Evolutionary conservation across 176 grass and related monocot species (phyloP).

Genomic region (Musa beccarii): DNA sequence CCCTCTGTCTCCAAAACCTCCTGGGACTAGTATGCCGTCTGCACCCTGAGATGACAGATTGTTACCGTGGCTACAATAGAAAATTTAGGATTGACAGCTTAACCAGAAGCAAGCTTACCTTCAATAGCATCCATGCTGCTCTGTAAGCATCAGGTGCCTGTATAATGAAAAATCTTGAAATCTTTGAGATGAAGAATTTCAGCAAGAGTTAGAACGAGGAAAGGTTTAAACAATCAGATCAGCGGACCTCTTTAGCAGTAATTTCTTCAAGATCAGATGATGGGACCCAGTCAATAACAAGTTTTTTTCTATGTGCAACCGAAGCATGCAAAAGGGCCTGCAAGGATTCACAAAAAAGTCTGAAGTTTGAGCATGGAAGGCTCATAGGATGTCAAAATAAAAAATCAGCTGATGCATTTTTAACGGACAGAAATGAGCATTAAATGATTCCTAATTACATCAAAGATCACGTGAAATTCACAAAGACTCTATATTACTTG

Average conservation of each 20-base stretch:
- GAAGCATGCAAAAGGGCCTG: slow-evolving; percentile 87
- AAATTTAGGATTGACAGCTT: background rate
- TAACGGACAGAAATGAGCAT: too few relatives aligned
- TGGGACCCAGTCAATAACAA: slow-evolving; percentile 75
- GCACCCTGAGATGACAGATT: background rate
- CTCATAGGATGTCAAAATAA: too few relatives aligned
- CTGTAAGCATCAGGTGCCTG: background rate
- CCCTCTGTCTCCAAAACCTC: slow-evolving; percentile 7
- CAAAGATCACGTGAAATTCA: too few relatives aligned
- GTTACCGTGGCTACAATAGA: background rate
- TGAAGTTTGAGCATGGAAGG: background rate
- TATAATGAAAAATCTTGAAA: background rate
- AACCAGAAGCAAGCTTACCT: slow-evolving; percentile 13
- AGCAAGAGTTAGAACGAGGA: background rate
- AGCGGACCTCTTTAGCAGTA: slow-evolving; percentile 56
- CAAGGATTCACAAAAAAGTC: slow-evolving; percentile 22
- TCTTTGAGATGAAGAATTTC: background rate
- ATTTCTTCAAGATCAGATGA: slow-evolving; percentile 76
- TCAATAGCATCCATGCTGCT: background rate
- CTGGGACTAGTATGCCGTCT: slow-evolving; percentile 1
- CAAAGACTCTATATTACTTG: too few relatives aligned
- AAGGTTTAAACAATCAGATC: background rate
- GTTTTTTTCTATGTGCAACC: slow-evolving; percentile 57
- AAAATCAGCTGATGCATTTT: too few relatives aligned
- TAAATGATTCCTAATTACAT: too few relatives aligned